Conservation (phyloP, 148 eudicot species). For the Talinum fruticosum region DNA sequence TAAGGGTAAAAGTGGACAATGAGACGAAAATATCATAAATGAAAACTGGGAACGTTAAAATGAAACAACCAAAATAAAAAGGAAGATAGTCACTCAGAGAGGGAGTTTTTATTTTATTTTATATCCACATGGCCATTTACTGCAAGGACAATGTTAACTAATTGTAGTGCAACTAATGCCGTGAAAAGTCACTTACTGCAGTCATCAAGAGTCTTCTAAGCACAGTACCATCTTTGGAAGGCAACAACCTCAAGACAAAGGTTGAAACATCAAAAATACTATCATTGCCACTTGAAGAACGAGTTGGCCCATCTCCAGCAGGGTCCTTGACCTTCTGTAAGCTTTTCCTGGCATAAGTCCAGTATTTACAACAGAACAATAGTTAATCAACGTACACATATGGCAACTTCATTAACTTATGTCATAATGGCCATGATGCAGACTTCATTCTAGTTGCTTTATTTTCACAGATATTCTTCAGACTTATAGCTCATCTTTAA, state of each 20-base stretch:
- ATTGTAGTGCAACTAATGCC: not conserved
- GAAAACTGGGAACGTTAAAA: too few relatives aligned
- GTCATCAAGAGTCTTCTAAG: constrained; percentile 82
- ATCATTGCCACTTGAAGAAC: constrained; percentile 33
- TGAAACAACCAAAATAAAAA: too few relatives aligned
- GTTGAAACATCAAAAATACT: constrained; percentile 46
- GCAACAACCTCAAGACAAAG: constrained; percentile 63
- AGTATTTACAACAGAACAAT: not conserved
- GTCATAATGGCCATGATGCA: not conserved
- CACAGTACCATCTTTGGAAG: constrained; percentile 74
- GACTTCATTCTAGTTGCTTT: not conserved
- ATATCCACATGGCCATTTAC: not conserved
- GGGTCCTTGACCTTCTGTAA: constrained; percentile 36
- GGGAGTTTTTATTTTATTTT: too few relatives aligned
- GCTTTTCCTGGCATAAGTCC: constrained; percentile 49
- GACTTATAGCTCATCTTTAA: too few relatives aligned
- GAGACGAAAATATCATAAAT: too few relatives aligned
- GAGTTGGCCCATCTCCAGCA: constrained; percentile 25
- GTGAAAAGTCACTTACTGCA: constrained; percentile 58
- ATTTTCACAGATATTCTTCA: not conserved
- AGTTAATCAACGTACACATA: not conserved
- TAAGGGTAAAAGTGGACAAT: too few relatives aligned
- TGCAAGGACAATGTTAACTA: not conserved
- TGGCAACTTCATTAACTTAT: not conserved
- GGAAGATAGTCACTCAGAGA: too few relatives aligned